A percentile compares a stretch with the other conserved stretches of the same genome.
phyloP scores from a whole-genome alignment of 78 protist genomes.

The Goniomonas avonlea region DNA sequence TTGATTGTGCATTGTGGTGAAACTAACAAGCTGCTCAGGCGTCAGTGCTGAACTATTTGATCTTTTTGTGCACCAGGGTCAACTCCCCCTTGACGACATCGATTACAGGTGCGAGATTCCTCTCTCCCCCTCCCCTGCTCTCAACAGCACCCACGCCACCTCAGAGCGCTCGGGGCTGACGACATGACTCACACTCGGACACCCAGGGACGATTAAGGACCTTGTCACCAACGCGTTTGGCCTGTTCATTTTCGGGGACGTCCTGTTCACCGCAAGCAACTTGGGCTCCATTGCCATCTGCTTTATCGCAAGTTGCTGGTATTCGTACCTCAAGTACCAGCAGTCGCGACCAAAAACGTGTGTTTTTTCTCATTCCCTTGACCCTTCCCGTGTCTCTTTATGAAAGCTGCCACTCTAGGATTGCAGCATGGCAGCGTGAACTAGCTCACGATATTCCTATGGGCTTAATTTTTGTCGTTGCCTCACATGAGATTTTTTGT shows the following conservation, averaged over 20 bases:
- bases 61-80: conserved; percentile 7
- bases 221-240: background rate
- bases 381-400: too few relatives aligned
- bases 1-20: background rate
- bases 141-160: background rate
- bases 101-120: background rate
- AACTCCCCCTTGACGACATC: background rate
- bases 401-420: too few relatives aligned
- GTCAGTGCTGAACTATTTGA: conserved; percentile 8
- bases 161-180: background rate
- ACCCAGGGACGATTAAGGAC: background rate
- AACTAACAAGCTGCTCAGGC: conserved; percentile 19
- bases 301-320: background rate
- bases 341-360: background rate
- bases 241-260: background rate
- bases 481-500: too few relatives aligned
- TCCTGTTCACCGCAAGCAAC: background rate
- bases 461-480: too few relatives aligned
- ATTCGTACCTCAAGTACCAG: background rate
- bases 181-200: background rate
- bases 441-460: too few relatives aligned
- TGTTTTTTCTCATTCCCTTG: too few relatives aligned
- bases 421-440: too few relatives aligned
- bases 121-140: background rate
- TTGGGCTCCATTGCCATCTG: background rate